Evolutionary conservation across 78 protist genomes (phyloP), one percentile per base, ranked within the genome.

Genomic region (Pigoraptor vietnamica): DNA sequence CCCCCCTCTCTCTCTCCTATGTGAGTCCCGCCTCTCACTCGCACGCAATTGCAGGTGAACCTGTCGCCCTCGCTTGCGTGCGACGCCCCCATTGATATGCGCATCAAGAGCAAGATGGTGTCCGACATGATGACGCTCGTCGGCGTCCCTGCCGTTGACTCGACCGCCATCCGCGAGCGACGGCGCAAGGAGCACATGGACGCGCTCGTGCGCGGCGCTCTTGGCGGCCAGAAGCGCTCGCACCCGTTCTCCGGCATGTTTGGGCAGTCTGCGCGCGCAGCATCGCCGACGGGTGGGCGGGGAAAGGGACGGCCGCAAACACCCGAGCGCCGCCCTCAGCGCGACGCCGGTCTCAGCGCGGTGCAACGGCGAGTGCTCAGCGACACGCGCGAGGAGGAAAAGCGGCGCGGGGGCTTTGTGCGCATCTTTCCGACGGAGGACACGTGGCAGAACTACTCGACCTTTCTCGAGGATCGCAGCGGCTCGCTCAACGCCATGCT

Each of bases 61-160:
- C 93, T 94, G 33, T 67, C 88, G 35, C 97, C 97, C 35, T 92
- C 94, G 24, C 90, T 94, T 90, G 86, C 89, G 0, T 91, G 93
- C 29, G 87, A 79, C n/a, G 40, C 95, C 0, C 90, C 93, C n/a
- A 40, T 94, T 19, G 95, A 94, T 89, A 1, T 1, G 39, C 2
- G 36, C 38, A 37, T 94, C 38, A 93, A 93, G 55, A 1, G 34
- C 55, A 0, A 2, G 23, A 10, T 93, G 23, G 1, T 91, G 25
- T 14, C 95, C 0, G 93, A 93, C 90, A 56, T 88, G 25, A n/a
- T 93, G 23, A 92, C 39, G 24, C 23, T 93, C 35, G 93, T 35
- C 38, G 9, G 39, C 0, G 0, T 93, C 37, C 82, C 67, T 23
- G 40, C 39, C 2, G 21, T 81, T 19, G 86, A 81, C 86, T 2